Conservation (phyloP, 1,139 yeast species). For the Sugiyamaella xylanicola region DNA sequence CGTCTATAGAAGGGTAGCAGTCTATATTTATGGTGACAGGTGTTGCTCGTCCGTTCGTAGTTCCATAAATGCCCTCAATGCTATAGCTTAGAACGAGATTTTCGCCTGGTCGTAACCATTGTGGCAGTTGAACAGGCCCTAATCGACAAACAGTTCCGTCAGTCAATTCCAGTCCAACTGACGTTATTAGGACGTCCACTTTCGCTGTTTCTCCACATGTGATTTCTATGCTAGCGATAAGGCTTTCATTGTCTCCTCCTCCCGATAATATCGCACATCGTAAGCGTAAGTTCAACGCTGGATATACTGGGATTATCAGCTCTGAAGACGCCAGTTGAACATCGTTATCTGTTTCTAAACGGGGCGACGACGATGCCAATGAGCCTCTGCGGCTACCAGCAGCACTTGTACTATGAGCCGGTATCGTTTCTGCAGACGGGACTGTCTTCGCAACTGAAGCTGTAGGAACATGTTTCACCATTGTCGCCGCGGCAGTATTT, state of each 20-base stretch:
- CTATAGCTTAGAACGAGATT: conserved; percentile 40
- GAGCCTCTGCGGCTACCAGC: background rate
- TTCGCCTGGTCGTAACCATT: conserved; percentile 39
- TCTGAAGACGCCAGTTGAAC: conserved; percentile 23
- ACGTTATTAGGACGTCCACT: conserved; percentile 37
- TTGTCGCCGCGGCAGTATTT: background rate
- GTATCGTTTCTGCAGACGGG: no score
- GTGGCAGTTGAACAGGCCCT: conserved; percentile 39
- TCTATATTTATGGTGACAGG: conserved; percentile 35
- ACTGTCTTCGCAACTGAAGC: no score
- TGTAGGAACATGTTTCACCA: no score
- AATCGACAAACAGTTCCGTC: conserved; percentile 48
- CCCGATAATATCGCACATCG: conserved; percentile 54
- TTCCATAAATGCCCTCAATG: conserved; percentile 32
- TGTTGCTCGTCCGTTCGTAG: conserved; percentile 27
- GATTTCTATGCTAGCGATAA: conserved; percentile 59
- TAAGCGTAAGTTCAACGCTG: conserved; percentile 57
- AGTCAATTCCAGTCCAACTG: conserved; percentile 48
- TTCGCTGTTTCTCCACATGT: conserved; percentile 50
- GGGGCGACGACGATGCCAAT: conserved; percentile 2
- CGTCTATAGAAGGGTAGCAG: conserved; percentile 36
- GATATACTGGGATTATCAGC: conserved; percentile 47
- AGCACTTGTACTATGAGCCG: no score
- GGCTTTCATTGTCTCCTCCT: conserved; percentile 51
- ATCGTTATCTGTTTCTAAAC: conserved; percentile 13